A percentile compares a stretch with the other conserved stretches of the same genome.
These are phyloP conservation scores for Helianthus annuus DNA, from an alignment of 129 eudicot species.

Conservation along the genomic window HanXRQr2.0-SUNRISE NC_035439.2:115020661-115021160, in stretches of 20 bases:
- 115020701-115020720: no score
- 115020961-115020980: background rate
- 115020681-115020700: no score
- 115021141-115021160: constrained; percentile 36
- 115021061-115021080: constrained; percentile 4
- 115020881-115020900: background rate
- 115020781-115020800: background rate
- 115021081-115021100: constrained; percentile 25
- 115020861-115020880: background rate
- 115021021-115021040: constrained; percentile 19
- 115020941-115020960: background rate
- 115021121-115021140: constrained; percentile 11
- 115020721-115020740: no score
- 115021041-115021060: constrained; percentile 12
- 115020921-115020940: background rate
- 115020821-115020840: background rate
- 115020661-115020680: no score
- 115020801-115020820: background rate
- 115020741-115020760: background rate
- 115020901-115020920: background rate
- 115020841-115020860: no score
- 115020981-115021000: constrained; percentile 5
- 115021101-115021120: constrained; percentile 28
- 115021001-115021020: constrained; percentile 16
- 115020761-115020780: background rate